Conservation (phyloP, 2,329 filamentous ascomycete genomes). For the Monascus ruber region DNA sequence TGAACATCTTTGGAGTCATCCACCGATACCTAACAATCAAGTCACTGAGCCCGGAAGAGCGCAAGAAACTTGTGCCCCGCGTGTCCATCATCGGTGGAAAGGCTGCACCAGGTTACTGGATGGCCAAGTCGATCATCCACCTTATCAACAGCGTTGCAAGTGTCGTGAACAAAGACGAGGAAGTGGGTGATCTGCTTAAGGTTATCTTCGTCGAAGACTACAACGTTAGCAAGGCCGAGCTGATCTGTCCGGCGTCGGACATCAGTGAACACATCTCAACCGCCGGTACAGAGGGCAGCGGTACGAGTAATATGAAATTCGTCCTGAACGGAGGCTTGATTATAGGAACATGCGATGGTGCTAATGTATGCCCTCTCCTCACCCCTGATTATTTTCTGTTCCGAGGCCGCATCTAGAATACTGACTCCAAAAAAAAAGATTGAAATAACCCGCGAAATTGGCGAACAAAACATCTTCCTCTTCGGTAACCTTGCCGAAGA, state of each 20-base stretch:
- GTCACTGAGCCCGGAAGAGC: conserved; percentile 67
- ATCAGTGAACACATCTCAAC: conserved; percentile 98
- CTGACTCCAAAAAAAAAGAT: conserved; percentile 45
- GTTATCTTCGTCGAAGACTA: conserved; percentile 97
- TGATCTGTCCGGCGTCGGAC: conserved; percentile 87
- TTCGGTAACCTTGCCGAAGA: conserved; percentile 94
- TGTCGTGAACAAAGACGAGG: conserved; percentile 83
- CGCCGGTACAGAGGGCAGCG: conserved; percentile 77
- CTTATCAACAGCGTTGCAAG: conserved; percentile 83
- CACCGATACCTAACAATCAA: conserved; percentile 88
- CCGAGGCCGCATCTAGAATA: background rate
- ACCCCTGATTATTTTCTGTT: background rate
- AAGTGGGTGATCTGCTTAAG: conserved; percentile 89
- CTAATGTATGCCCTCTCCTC: conserved; percentile 57
- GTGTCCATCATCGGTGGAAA: conserved; percentile 97
- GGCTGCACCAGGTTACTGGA: conserved; percentile 97
- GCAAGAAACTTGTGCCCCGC: conserved; percentile 74
- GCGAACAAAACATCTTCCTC: conserved; percentile 95
- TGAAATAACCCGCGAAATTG: conserved; percentile 94
- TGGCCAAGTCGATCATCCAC: conserved; percentile 98
- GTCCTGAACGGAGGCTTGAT: conserved; percentile 94
- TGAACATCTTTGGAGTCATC: conserved; percentile 98
- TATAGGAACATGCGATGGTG: conserved; percentile 95
- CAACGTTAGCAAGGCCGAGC: conserved; percentile 98
- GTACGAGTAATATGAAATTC: conserved; percentile 99